These are phyloP conservation scores for Ciborinia camelliae DNA, from an alignment of 2,329 filamentous ascomycete genomes.

Conservation along the genomic window DNA sequence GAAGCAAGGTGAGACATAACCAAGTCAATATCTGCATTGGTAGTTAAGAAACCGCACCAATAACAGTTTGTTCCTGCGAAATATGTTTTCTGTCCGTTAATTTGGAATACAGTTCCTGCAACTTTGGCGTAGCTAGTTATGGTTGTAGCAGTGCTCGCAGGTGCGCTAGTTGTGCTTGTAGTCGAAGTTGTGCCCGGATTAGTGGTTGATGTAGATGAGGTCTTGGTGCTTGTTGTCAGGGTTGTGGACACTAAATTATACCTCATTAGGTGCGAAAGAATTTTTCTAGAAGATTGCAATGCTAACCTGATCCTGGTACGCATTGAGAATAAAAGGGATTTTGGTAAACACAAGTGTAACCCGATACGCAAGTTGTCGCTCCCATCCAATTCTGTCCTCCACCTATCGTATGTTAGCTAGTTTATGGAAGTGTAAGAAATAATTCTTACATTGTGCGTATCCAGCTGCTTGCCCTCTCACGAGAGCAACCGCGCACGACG, in stretches of 20 bases:
- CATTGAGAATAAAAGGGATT: conserved; percentile 17
- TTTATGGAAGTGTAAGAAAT: background rate
- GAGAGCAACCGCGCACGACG: conserved; percentile 2
- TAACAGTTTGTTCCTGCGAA: conserved; percentile 55
- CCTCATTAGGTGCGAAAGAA: background rate
- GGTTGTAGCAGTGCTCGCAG: conserved; percentile 17
- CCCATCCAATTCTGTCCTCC: conserved; percentile 9
- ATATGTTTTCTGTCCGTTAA: conserved; percentile 47
- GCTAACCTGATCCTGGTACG: conserved; percentile 9
- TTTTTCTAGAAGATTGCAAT: background rate
- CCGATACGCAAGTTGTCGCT: conserved; percentile 4
- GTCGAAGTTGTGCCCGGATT: conserved; percentile 16
- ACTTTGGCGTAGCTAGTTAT: conserved; percentile 29
- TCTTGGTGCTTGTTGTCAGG: conserved; percentile 4
- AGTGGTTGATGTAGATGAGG: background rate
- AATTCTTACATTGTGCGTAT: conserved; percentile 10
- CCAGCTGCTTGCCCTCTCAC: conserved; percentile 7
- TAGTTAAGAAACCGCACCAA: conserved; percentile 53
- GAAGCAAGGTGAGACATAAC: conserved; percentile 47
- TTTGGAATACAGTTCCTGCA: conserved; percentile 39
- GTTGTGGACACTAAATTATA: background rate
- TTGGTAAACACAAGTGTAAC: background rate
- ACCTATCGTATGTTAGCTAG: conserved; percentile 4
- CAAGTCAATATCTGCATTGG: conserved; percentile 53
- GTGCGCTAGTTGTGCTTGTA: conserved; percentile 15